Conservation (phyloP, 2,329 filamentous ascomycete species). For the Pseudogymnoascus pannorum region DNA sequence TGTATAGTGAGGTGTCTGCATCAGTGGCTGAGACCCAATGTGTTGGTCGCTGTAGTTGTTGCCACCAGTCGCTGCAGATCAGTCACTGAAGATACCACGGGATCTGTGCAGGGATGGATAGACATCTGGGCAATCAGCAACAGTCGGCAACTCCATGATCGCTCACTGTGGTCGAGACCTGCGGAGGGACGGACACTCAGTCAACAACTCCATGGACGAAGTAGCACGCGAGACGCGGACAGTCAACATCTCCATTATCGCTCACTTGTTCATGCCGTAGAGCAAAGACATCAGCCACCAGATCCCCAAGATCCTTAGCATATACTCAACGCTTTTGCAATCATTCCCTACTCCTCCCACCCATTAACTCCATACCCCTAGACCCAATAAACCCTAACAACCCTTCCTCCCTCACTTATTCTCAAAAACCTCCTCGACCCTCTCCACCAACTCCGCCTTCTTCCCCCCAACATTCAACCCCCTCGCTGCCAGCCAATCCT, state of each 20-base stretch:
- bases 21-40: background rate
- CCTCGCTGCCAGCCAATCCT: conserved; percentile 18
- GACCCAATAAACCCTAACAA: background rate
- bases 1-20: background rate
- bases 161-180: background rate
- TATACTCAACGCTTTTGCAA: background rate
- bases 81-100: background rate
- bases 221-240: background rate
- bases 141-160: background rate
- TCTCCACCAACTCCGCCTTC: conserved; percentile 21
- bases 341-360: background rate
- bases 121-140: background rate
- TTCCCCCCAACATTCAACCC: conserved; percentile 20
- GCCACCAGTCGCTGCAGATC: background rate
- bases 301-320: background rate
- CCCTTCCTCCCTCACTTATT: background rate
- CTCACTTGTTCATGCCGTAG: background rate
- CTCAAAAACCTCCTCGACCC: conserved; percentile 12
- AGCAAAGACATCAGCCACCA: background rate
- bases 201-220: background rate
- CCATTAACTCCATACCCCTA: background rate
- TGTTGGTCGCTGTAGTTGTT: background rate
- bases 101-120: background rate
- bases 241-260: background rate
- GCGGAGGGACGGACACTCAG: background rate